Evolutionary conservation across 1,139 yeast species (phyloP), one percentile per base, ranked within the genome.

Genomic region (Diutina sp.): DNA sequence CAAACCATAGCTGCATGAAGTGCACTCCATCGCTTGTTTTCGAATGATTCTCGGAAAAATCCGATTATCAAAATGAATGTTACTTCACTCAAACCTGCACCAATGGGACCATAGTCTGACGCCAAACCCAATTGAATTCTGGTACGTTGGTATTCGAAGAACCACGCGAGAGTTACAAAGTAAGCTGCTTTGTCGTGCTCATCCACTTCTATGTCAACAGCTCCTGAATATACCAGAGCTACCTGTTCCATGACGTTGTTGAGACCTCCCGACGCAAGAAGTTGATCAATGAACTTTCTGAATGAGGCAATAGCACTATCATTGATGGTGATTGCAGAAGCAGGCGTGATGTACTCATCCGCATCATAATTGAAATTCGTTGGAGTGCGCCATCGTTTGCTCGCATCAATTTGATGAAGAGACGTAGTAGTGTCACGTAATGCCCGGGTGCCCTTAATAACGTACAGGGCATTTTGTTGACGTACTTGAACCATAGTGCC

Each of bases 401-500:
- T 74, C 11, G 77, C 71, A 64, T 91, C 97, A 47, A 89, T 68
- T 55, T 80, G 77, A 21, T 77, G 77, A 56, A 89, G 69, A 0
- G 89, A 73, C 16, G 64, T 61, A 38, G 73, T 73, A 4, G 79
- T 73, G 55, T 77, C 73, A 16, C 73, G 64, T 9, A 87, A 66
- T 1, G 85, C 89, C 60, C 82, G 83, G 61, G 88, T 91, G 4
- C 97, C 96, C 0, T 96, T 83, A 9, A 76, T 69, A 0, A 90
- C 82, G 16, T 89, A 82, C 32, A 88, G 71, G 53, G 87, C 75
- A 8, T 78, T 80, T 14, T 78, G 74, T 32, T 82, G 78, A 59
- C 84, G 82, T 38, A 90, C 76, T 1, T 96, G 85, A 11, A 90
- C 69, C 61, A 91, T 73, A 0, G 98, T 84, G 1, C 99, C 99